phyloP scores from a whole-genome alignment of 2,329 filamentous ascomycete species.

The Exophiala xenobiotica region DNA sequence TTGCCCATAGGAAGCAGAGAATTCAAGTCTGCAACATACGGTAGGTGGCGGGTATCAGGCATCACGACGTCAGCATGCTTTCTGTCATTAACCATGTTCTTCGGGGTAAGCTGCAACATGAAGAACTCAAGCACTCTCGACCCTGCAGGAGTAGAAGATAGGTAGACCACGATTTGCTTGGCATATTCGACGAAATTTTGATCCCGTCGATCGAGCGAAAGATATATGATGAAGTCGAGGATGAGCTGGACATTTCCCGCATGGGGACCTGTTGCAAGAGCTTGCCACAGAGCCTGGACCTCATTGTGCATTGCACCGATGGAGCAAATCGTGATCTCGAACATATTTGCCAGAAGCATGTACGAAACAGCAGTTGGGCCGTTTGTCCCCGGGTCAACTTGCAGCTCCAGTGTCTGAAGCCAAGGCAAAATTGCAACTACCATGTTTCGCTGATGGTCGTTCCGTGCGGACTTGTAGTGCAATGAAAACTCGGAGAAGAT shows the following conservation, averaged over 20 bases:
- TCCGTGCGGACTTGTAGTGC: slow-evolving; percentile 84
- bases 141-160: slow-evolving; percentile 81
- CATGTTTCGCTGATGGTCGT: slow-evolving; percentile 85
- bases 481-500: slow-evolving; percentile 94
- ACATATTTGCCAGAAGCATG: slow-evolving; percentile 88
- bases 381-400: slow-evolving; percentile 79
- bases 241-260: slow-evolving; percentile 92
- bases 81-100: slow-evolving; percentile 93
- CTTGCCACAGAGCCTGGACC: slow-evolving; percentile 96
- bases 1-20: slow-evolving; percentile 79
- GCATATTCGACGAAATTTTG: slow-evolving; percentile 98
- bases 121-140: slow-evolving; percentile 94
- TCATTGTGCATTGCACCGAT: slow-evolving; percentile 89
- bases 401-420: slow-evolving; percentile 91
- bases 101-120: slow-evolving; percentile 84
- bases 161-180: slow-evolving; percentile 95
- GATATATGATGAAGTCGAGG: slow-evolving; percentile 90
- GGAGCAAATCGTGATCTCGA: slow-evolving; percentile 94
- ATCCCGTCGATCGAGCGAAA: slow-evolving; percentile 89
- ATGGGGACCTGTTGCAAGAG: slow-evolving; percentile 86
- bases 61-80: slow-evolving; percentile 68
- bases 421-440: slow-evolving; percentile 92
- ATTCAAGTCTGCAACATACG: slow-evolving; percentile 83
- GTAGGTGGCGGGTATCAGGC: slow-evolving; percentile 63
- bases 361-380: slow-evolving; percentile 89